Percentiles rank a stretch among this genome's conserved stretches.
These are phyloP conservation scores for Kokia cookei DNA, from an alignment of 441 rosid species.

Conservation along the genomic window DNA sequence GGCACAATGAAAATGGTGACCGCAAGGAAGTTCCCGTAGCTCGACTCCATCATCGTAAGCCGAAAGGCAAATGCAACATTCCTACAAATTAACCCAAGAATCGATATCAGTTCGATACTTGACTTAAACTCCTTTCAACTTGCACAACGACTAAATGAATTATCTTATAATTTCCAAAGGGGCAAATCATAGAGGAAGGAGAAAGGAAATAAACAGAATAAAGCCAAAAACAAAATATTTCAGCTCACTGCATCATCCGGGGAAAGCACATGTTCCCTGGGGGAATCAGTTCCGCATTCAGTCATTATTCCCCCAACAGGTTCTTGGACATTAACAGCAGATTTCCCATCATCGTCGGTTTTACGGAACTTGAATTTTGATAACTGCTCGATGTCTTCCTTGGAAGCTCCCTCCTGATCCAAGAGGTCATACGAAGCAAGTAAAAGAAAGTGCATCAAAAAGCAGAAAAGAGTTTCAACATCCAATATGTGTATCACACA, in stretches of 20 bases:
- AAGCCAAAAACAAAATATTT: neutral
- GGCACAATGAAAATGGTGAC: slow-evolving; percentile 89
- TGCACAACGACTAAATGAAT: neutral
- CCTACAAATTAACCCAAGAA: slow-evolving; percentile 36
- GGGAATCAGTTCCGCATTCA: slow-evolving; percentile 73
- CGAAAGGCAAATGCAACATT: slow-evolving; percentile 96
- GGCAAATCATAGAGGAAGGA: neutral
- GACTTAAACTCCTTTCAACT: neutral
- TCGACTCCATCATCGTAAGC: slow-evolving; percentile 88
- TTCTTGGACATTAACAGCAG: slow-evolving; percentile 38
- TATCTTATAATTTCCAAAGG: neutral
- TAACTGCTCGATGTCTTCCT: slow-evolving; percentile 83
- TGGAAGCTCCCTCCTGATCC: slow-evolving; percentile 91
- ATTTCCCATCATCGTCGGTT: slow-evolving; percentile 34
- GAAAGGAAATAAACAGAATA: neutral
- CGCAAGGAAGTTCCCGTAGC: slow-evolving; percentile 90
- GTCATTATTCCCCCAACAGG: slow-evolving; percentile 63
- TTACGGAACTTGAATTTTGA: slow-evolving; percentile 67
- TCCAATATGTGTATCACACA: neutral
- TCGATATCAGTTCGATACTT: neutral
- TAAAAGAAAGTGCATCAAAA: neutral
- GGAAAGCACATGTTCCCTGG: slow-evolving; percentile 58
- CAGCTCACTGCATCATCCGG: slow-evolving; percentile 72
- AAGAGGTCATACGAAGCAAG: neutral
- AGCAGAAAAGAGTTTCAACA: neutral